Evolutionary conservation across 176 grass and related monocot genomes (phyloP).

Genomic region (Alloteropsis semialata): DNA sequence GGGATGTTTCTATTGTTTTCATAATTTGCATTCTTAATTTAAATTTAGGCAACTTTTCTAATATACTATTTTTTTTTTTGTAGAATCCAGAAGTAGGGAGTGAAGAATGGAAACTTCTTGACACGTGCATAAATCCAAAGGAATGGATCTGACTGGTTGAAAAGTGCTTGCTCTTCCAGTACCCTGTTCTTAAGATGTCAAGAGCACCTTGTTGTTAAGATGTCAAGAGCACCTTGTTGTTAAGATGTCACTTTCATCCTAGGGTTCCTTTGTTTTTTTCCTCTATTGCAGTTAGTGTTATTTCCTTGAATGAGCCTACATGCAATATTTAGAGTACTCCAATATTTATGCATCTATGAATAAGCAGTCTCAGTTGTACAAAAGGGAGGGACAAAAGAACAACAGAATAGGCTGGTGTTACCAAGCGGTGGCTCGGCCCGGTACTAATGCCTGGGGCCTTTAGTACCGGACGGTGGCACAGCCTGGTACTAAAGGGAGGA

Average conservation of each 20-base stretch:
- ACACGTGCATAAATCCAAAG: constrained; percentile 85
- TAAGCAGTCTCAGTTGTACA: not conserved
- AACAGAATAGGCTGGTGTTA: not conserved
- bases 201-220: too few relatives aligned
- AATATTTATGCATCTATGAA: too few relatives aligned
- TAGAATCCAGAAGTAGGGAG: constrained; percentile 78
- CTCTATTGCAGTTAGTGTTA: not conserved
- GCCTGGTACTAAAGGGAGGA: too few relatives aligned
- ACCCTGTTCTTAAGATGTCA: not conserved
- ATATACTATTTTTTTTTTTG: constrained; percentile 20
- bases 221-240: too few relatives aligned
- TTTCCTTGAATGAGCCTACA: not conserved
- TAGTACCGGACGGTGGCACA: too few relatives aligned
- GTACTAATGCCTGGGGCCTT: too few relatives aligned
- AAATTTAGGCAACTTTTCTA: not conserved
- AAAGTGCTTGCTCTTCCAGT: not conserved
- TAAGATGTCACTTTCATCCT: not conserved
- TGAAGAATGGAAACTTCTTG: constrained; percentile 92
- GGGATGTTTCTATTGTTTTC: not conserved
- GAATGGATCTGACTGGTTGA: constrained; percentile 67
- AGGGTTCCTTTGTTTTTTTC: not conserved
- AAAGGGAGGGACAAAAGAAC: not conserved
- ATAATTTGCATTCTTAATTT: not conserved
- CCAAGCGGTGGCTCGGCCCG: too few relatives aligned
- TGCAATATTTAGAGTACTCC: too few relatives aligned